These are phyloP conservation scores for Tricholoma flavovirens DNA, from an alignment of 768 basidiomycete genomes.

Conservation along the genomic window DNA sequence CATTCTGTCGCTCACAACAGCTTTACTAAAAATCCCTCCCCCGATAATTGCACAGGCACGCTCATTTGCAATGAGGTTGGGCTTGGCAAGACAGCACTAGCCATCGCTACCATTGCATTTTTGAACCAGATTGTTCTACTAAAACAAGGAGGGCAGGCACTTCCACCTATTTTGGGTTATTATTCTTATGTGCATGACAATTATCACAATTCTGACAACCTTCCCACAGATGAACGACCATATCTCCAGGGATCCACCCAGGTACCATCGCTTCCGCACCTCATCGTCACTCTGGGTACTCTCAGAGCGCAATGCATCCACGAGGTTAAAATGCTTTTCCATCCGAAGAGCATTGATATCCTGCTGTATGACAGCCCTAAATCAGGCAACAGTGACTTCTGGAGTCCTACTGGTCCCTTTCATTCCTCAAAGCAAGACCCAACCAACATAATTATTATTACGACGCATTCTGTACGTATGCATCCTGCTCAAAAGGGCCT, in stretches of 20 bases:
- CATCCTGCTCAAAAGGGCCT: no score
- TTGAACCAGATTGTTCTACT: no score
- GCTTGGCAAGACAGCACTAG: conserved; percentile 25
- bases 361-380: conserved; percentile 17
- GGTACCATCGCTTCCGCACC: no score
- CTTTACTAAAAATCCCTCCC: conserved; percentile 4
- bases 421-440: background rate
- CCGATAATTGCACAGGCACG: conserved; percentile 4
- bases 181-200: no score
- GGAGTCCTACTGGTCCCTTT: no score
- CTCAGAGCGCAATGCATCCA: no score
- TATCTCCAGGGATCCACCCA: no score
- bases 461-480: background rate
- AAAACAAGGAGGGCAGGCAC: no score
- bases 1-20: conserved; percentile 14
- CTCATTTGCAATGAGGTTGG: conserved; percentile 27
- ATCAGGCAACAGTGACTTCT: conserved; percentile 1
- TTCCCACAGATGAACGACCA: no score
- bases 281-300: no score
- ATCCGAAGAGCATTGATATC: conserved; percentile 16
- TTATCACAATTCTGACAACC: no score
- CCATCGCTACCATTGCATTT: conserved; percentile 3
- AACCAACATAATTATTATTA: background rate
- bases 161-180: no score
- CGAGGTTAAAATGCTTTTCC: conserved; percentile 13